Base-by-base conservation (phyloP, 176 grass and related monocot genomes). In the Elymus sibiricus region DNA sequence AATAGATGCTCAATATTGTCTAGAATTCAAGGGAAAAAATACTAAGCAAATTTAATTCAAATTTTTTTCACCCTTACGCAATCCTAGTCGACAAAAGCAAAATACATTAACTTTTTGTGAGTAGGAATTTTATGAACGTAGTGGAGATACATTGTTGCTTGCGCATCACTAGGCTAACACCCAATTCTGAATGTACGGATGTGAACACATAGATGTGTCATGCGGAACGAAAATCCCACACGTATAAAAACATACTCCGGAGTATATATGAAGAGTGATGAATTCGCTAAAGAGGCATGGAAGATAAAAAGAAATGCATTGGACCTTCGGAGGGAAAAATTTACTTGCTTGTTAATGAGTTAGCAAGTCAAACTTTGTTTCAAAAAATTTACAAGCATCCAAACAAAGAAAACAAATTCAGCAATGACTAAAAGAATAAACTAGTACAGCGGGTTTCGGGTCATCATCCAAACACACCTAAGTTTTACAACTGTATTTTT, bases 61-160 rank as follows among this genome's bases (percentile, higher is more conserved):
- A 5, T 47, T 9, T 12, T 2, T 4, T 5, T 28, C n/a, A 1
- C 0, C 7, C 3, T 10, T 3, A 5, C 4, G 1, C 42, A 27
- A 46, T 47, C 40, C 12, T 74, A 74, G 42, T 17, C 7, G 1
- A 47, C 14, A 27, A 74, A 16, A 74, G 25, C 38, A 74, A 74
- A 27, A 25, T 1, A 10, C 13, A 12, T 8, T 5, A 9, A 17
- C 3, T 10, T 74, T 74, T 16, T 44, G 6, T 13, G 6, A 16
- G 22, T 73, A 7, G 70, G 24, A 39, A 70, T 70, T 39, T 39
- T 0, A 39, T 4, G 4, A 37, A 70, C 17, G 12, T n/a, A 4
- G 9, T 38, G 2, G 19, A 7, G 26, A 31, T 7, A 64, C 1
- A 47, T 15, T 13, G 0, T 31, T 26, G n/a, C 6, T 14, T 65